Evolutionary conservation across 2,329 filamentous ascomycete species (phyloP), one percentile per base, ranked within the genome.

Genomic region (Fusarium solani-melongenae): DNA sequence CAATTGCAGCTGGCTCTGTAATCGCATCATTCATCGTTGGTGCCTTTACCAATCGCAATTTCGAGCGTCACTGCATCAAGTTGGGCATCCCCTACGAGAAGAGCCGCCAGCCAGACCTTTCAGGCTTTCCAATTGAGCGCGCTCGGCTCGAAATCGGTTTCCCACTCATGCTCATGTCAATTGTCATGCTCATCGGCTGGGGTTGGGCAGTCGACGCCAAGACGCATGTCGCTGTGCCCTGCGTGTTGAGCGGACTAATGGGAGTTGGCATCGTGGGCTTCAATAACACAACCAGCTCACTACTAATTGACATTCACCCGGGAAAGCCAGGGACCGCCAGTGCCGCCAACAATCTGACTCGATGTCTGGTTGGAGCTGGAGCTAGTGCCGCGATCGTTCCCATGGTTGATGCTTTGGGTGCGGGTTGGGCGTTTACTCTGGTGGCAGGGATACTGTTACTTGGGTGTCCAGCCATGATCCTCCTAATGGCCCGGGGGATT

Each of bases 21-120:
- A 76, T 84, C 2, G 83, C 87, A 0, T 86, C 86, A 1, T 72
- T 84, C 10, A 76, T 84, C 4, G 83, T 83, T 4, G 91, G 92
- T 1, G 85, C 86, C 3, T 73, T 90, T 2, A 86, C 93, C 38
- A 92, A 94, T 79, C 87, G 87, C 82, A 94, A 93, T 79, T 95
- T 91, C 79, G 85, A 87, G 2, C 88, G 91, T 2, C 86, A 92
- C 66, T 91, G 91, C 14, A 78, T 81, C 11, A 83, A 81, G 6
- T 79, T 89, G 0, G 88, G 88, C 11, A 81, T 92, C 11, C 77
- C 84, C 0, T 85, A 91, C 62, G 86, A 87, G 64, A 86, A 85
- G 72, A 87, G 84, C 56, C 87, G 88, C 11, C 87, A 87, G 71
- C 83, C 84, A 34, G 85, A 89, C 68, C 79, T 89, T 14, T 74